Evolutionary conservation across 441 rosid genomes (phyloP), one percentile per base, ranked within the genome.

Genomic region (Gossypium gossypioides): DNA sequence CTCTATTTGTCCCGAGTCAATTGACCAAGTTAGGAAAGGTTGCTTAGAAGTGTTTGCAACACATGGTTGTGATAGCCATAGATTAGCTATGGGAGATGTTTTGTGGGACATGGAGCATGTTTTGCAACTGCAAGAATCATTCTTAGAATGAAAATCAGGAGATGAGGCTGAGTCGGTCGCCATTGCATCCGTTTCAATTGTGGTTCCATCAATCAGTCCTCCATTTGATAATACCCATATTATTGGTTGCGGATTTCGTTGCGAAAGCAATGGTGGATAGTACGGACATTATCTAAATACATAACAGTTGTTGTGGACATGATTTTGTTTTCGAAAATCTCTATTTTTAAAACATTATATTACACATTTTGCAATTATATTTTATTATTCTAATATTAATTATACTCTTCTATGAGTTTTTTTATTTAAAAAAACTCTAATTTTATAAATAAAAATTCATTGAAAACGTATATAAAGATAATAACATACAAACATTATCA

Each of bases 91-190:
- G 97, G 97, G 98, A 71, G 98, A 91, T 79, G 98, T 91, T 42
- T 69, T 91, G 55, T 93, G 95, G 96, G 89, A 91, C 69, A 83
- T 91, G 83, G 97, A 93, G 74, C 91, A 89, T 74, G 97, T 95
- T 22, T 79, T 93, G 79, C 98, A 89, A 81, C 88, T 91, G 62
- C 96, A 93, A 75, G 97, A 93, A 76, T 81, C 96, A 2, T 90
- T 83, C 76, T 48, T 87, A 32, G 78, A 80, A 61, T 88, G 85
- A 2, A 89, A 76, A 77, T 55, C 72, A 18, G 88, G 88, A 3
- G 93, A 88, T 3, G 93, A 91, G 40, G 60, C 76, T 4, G 56
- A 81, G 6, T 25, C 70, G 0, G 32, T 27, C 0, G 50, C 6
- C 16, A 29, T 76, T 21, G 52, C 83, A n/a, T 21, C 79, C 44